Conservation (phyloP, 345 rosid genomes). For the Euclidium syriacum region DNA sequence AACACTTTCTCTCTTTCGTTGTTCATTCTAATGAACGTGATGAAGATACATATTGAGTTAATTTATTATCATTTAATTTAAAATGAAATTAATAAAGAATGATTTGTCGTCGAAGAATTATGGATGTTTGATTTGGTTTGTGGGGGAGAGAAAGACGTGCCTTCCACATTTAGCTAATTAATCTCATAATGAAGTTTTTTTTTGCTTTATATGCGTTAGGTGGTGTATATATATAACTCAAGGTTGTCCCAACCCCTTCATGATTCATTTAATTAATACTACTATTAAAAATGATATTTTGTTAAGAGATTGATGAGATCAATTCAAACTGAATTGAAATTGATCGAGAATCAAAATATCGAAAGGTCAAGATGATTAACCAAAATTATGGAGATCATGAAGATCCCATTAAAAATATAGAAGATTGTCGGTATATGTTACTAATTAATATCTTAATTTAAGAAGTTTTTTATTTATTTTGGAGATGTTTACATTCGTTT, state of each 20-base stretch:
- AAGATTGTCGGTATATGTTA: too few species aligned
- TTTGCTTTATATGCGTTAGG: conserved; percentile 20
- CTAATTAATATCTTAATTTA: too few species aligned
- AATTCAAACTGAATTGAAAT: too few species aligned
- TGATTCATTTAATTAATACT: neutral
- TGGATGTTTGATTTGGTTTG: conserved; percentile 17
- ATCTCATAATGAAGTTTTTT: conserved; percentile 25
- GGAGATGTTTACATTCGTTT: too few species aligned
- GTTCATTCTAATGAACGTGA: conserved; percentile 21
- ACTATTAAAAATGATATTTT: too few species aligned
- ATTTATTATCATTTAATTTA: neutral
- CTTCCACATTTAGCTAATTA: conserved; percentile 28
- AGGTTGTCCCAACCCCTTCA: conserved; percentile 1
- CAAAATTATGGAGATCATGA: too few species aligned
- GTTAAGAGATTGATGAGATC: too few species aligned
- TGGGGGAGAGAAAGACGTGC: conserved; percentile 37
- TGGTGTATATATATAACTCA: conserved; percentile 18
- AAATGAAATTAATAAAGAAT: neutral
- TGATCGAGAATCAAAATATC: too few species aligned
- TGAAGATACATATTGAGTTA: neutral
- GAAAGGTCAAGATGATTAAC: too few species aligned
- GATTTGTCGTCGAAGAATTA: conserved; percentile 4
- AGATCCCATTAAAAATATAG: too few species aligned
- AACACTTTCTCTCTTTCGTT: neutral
- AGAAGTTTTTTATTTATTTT: too few species aligned